Conservation (phyloP, 176 grass and related monocot species). For the Sorghum bicolor region Sorghum_bicolor_NCBIv3 NC_012870.2:11467501-11468000, state of each 20-base stretch:
- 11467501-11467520: slow-evolving; percentile 44
- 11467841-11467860: slow-evolving; percentile 63
- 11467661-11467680: slow-evolving; percentile 64
- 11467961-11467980: slow-evolving; percentile 60
- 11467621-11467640: slow-evolving; percentile 46
- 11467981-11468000: slow-evolving; percentile 33
- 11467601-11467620: neutral
- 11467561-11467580: slow-evolving; percentile 35
- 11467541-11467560: slow-evolving; percentile 45
- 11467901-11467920: slow-evolving; percentile 50
- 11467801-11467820: slow-evolving; percentile 52
- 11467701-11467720: slow-evolving; percentile 51
- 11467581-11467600: neutral
- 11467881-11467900: slow-evolving; percentile 67
- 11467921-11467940: slow-evolving; percentile 46
- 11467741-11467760: slow-evolving; percentile 65
- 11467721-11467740: slow-evolving; percentile 63
- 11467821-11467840: slow-evolving; percentile 59
- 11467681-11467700: slow-evolving; percentile 57
- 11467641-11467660: slow-evolving; percentile 67
- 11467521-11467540: slow-evolving; percentile 58
- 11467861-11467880: slow-evolving; percentile 60
- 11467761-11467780: slow-evolving; percentile 70
- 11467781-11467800: slow-evolving; percentile 42
- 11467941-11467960: slow-evolving; percentile 70